Conservation (phyloP, 768 basidiomycete genomes). For the Pleurotus djamor region DNA sequence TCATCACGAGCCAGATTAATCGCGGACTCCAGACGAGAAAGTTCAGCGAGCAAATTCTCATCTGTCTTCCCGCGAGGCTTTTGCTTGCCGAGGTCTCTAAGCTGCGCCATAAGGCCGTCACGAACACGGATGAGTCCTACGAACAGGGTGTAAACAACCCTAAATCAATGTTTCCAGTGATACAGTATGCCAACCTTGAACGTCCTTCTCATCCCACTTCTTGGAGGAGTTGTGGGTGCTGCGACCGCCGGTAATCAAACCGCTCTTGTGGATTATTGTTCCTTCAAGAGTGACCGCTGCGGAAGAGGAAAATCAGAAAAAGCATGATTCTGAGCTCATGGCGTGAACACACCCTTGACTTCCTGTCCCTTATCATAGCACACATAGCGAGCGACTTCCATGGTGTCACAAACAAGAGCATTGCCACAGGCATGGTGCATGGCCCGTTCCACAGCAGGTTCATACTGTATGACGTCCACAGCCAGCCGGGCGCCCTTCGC, state of each 20-base stretch:
- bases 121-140: conserved; percentile 53
- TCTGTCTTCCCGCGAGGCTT: conserved; percentile 85
- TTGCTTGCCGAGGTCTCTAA: conserved; percentile 81
- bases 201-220: conserved; percentile 95
- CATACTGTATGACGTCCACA: conserved; percentile 82
- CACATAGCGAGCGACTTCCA: conserved; percentile 89
- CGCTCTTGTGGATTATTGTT: conserved; percentile 96
- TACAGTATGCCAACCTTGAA: conserved; percentile 56
- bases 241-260: conserved; percentile 93
- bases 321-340: neutral
- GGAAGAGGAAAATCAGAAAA: neutral
- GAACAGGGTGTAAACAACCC: neutral
- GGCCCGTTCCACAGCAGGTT: conserved; percentile 85
- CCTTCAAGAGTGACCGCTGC: conserved; percentile 95
- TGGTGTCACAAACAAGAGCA: conserved; percentile 91
- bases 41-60: conserved; percentile 73
- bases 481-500: conserved; percentile 85
- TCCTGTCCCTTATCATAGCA: conserved; percentile 95
- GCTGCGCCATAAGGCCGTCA: conserved; percentile 68
- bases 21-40: conserved; percentile 78
- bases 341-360: conserved; percentile 77
- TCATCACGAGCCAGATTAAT: conserved; percentile 79
- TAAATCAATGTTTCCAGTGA: neutral
- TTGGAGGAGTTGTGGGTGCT: conserved; percentile 74
- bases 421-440: conserved; percentile 98